phyloP scores from a whole-genome alignment of 345 rosid genomes.

The Erysimum cheiranthoides region DNA sequence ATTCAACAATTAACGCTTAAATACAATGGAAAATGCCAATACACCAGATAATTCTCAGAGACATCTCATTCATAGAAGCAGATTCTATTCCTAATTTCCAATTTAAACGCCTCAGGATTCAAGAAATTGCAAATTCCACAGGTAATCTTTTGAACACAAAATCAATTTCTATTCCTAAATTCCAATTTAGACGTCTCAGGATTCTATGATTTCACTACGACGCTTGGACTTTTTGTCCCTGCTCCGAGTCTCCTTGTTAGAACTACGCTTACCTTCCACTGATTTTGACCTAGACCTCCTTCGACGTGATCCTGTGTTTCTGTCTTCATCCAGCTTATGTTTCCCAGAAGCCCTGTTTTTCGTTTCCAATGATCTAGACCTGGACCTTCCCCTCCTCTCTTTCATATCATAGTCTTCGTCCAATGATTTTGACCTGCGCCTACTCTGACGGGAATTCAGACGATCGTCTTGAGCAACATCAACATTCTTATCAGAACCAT shows the following conservation, averaged over 20 bases:
- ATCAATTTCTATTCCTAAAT: too few species aligned
- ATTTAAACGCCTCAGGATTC: too few species aligned
- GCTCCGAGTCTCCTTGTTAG: constrained; percentile 53
- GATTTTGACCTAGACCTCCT: constrained; percentile 81
- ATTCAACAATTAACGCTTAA: too few species aligned
- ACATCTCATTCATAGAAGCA: too few species aligned
- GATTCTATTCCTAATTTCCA: too few species aligned
- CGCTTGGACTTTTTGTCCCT: constrained; percentile 62
- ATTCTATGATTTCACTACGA: constrained; percentile 61
- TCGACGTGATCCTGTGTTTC: constrained; percentile 52
- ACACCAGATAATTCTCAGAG: too few species aligned
- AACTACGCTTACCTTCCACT: constrained; percentile 54
- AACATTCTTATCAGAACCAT: constrained; percentile 45
- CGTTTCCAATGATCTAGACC: constrained; percentile 64
- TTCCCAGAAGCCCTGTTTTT: constrained; percentile 45
- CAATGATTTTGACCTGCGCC: constrained; percentile 64
- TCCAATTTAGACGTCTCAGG: too few species aligned
- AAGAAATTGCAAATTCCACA: too few species aligned
- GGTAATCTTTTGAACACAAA: too few species aligned
- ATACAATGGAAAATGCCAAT: too few species aligned
- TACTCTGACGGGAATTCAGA: constrained; percentile 50
- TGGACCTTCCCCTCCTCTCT: constrained; percentile 59
- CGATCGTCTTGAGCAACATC: constrained; percentile 52
- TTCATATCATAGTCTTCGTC: constrained; percentile 54
- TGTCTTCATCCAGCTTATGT: constrained; percentile 52